These are phyloP conservation scores for Cymbidium sinense DNA, from an alignment of 106 monocot species.

Conservation along the genomic window DNA sequence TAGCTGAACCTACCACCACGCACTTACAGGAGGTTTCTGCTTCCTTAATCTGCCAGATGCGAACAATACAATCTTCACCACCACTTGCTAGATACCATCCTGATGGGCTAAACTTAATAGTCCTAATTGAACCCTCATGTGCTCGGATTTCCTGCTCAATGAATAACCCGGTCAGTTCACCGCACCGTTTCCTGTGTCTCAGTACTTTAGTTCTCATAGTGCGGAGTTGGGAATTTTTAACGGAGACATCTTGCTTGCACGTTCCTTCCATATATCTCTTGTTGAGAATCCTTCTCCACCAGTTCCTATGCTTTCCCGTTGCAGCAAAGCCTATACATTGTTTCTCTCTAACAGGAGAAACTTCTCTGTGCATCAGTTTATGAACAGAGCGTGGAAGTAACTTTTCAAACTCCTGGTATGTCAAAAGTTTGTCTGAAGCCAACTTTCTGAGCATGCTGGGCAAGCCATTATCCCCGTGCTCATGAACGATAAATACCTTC, in stretches of 20 bases:
- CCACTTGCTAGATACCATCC: constrained; percentile 63
- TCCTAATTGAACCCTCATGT: constrained; percentile 51
- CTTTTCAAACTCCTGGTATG: constrained; percentile 45
- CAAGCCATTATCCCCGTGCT: constrained; percentile 23
- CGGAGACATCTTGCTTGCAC: constrained; percentile 15
- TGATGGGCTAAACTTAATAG: constrained; percentile 54
- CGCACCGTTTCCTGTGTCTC: constrained; percentile 25
- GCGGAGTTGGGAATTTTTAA: constrained; percentile 12
- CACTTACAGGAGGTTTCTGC: constrained; percentile 30
- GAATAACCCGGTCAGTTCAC: constrained; percentile 41
- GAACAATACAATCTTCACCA: constrained; percentile 67
- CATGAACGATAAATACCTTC: constrained; percentile 38
- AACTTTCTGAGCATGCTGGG: constrained; percentile 35
- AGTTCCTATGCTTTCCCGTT: constrained; percentile 25
- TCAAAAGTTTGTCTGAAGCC: constrained; percentile 37
- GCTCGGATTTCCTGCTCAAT: constrained; percentile 62
- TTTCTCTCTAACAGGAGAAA: background rate
- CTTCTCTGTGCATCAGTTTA: constrained; percentile 20
- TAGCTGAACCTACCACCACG: background rate
- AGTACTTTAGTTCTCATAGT: constrained; percentile 23
- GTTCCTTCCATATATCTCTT: constrained; percentile 10
- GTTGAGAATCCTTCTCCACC: constrained; percentile 35
- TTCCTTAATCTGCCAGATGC: constrained; percentile 61
- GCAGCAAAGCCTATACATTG: constrained; percentile 8
- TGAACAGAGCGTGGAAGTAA: constrained; percentile 26